Evolutionary conservation across 345 rosid genomes (phyloP).

Genomic region (Citrus inodora): DNA sequence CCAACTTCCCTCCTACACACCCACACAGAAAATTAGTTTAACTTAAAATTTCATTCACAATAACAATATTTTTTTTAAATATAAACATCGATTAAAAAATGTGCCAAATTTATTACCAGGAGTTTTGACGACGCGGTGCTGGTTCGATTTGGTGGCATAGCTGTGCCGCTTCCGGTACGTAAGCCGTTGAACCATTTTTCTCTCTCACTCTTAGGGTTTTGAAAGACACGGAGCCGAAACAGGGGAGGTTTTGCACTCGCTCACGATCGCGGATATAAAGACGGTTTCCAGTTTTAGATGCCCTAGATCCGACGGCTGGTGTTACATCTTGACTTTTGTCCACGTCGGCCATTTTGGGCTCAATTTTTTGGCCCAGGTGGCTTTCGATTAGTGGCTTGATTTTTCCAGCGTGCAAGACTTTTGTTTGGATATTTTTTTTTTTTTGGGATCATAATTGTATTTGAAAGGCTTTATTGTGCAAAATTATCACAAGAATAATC

Average conservation of each 20-base stretch:
- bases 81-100: neutral
- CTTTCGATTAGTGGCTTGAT: neutral
- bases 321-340: neutral
- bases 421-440: neutral
- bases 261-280: neutral
- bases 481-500: neutral
- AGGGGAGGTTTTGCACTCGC: neutral
- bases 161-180: constrained; percentile 86
- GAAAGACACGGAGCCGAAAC: constrained; percentile 20
- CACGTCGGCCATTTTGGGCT: neutral
- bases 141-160: constrained; percentile 94
- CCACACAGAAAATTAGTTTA: neutral
- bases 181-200: constrained; percentile 89
- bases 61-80: no score
- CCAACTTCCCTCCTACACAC: constrained; percentile 72
- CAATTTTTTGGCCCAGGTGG: neutral
- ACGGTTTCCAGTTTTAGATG: neutral
- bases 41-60: neutral
- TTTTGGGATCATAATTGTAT: neutral
- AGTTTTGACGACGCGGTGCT: constrained; percentile 87
- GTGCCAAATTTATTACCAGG: constrained; percentile 47
- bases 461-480: neutral
- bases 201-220: constrained; percentile 33
- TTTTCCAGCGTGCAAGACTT: neutral
- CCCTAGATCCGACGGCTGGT: constrained; percentile 52